phyloP scores from a whole-genome alignment of 371 early-diverging fungal genomes.

The Chytridium lagenaria region DNA sequence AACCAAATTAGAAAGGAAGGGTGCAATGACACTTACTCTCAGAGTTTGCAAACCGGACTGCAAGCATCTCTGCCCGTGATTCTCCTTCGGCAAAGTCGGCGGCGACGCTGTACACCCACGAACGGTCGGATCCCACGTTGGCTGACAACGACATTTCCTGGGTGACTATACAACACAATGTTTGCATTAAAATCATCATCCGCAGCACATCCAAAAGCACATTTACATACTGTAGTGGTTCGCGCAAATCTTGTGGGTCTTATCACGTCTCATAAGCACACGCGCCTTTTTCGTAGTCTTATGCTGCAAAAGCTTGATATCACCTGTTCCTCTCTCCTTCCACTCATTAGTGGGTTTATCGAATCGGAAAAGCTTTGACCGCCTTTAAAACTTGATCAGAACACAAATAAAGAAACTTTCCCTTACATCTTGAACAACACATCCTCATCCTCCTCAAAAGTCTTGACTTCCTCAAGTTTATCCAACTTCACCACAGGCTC shows the following conservation, averaged over 20 bases:
- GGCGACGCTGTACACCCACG: constrained; percentile 94
- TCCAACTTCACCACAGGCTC: constrained; percentile 94
- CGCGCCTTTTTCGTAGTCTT: constrained; percentile 86
- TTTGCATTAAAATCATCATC: neutral
- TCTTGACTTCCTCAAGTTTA: constrained; percentile 87
- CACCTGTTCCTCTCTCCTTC: constrained; percentile 99
- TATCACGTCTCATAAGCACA: constrained; percentile 96
- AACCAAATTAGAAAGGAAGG: neutral
- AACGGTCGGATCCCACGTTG: constrained; percentile 96
- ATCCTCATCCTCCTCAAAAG: constrained; percentile 94
- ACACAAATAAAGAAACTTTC: constrained; percentile 19
- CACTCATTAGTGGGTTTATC: constrained; percentile 88
- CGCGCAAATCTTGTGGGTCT: constrained; percentile 97
- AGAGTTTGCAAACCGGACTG: constrained; percentile 94
- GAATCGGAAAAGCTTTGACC: constrained; percentile 97
- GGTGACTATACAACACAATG: constrained; percentile 58
- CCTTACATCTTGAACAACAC: constrained; percentile 92
- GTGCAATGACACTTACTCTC: constrained; percentile 66
- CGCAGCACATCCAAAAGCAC: too few relatives aligned
- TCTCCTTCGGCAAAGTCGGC: constrained; percentile 92
- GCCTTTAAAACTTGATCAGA: constrained; percentile 64
- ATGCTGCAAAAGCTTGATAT: constrained; percentile 93
- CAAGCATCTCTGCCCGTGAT: constrained; percentile 83
- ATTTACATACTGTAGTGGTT: constrained; percentile 81
- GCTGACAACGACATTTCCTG: constrained; percentile 87